Conservation (phyloP, 2,329 filamentous ascomycete species). For the Pyrenophora tritici-repentis region DNA sequence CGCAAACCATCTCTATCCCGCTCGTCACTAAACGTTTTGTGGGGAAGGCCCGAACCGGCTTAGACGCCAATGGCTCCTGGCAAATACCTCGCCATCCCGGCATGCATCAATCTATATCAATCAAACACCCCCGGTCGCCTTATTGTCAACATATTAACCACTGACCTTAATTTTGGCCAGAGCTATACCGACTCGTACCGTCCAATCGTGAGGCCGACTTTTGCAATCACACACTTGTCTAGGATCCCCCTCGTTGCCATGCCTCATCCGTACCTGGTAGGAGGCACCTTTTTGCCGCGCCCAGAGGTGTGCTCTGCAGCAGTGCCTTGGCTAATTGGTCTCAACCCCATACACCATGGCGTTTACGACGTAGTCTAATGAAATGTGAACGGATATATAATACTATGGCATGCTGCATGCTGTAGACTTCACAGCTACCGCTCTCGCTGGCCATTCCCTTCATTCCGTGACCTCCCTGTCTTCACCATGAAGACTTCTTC, state of each 20-base stretch:
- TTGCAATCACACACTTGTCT: slow-evolving; percentile 34
- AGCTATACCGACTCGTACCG: slow-evolving; percentile 17
- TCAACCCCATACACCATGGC: slow-evolving; percentile 19
- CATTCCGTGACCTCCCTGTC: slow-evolving; percentile 22
- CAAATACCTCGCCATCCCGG: slow-evolving; percentile 33
- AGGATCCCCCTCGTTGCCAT: slow-evolving; percentile 20
- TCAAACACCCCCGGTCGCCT: slow-evolving; percentile 30
- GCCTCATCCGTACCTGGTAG: slow-evolving; percentile 37
- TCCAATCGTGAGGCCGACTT: slow-evolving; percentile 32
- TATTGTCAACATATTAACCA: slow-evolving; percentile 39
- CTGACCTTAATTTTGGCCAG: slow-evolving; percentile 32
- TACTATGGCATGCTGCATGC: slow-evolving; percentile 24
- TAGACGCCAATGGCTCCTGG: slow-evolving; percentile 24
- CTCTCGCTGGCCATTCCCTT: slow-evolving; percentile 27
- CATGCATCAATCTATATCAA: slow-evolving; percentile 47
- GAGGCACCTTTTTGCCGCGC: slow-evolving; percentile 25
- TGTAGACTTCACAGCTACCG: slow-evolving; percentile 27
- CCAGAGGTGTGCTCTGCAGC: slow-evolving; percentile 22
- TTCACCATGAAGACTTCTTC: slow-evolving; percentile 43
- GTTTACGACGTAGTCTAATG: slow-evolving; percentile 24
- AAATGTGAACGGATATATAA: slow-evolving; percentile 40
- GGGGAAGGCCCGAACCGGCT: slow-evolving; percentile 25
- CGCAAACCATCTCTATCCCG: slow-evolving; percentile 9
- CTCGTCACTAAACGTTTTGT: slow-evolving; percentile 19
- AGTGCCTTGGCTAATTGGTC: slow-evolving; percentile 27